Evolutionary conservation across 106 monocot genomes (phyloP).

Genomic region (Dendrobium nobile): DNA sequence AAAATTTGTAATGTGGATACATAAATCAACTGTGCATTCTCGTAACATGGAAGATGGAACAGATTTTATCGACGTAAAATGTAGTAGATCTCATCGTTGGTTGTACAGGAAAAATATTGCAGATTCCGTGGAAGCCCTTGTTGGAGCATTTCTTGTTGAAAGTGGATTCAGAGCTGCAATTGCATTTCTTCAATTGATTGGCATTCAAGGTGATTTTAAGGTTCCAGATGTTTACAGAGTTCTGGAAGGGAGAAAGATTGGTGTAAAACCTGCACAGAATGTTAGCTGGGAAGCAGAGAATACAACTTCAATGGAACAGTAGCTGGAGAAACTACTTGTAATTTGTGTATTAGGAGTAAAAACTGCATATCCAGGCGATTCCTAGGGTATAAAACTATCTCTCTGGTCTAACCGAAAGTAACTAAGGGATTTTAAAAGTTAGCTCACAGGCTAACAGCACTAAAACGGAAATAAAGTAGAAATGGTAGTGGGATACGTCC

Average conservation of each 20-base stretch:
- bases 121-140: constrained; percentile 87
- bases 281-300: too few relatives aligned
- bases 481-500: too few relatives aligned
- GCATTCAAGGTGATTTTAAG: constrained; percentile 60
- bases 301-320: too few relatives aligned
- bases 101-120: constrained; percentile 79
- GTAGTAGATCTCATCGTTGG: constrained; percentile 74
- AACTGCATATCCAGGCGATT: too few relatives aligned
- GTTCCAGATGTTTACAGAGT: constrained; percentile 40
- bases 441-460: too few relatives aligned
- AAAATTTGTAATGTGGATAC: constrained; percentile 43
- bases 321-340: too few relatives aligned
- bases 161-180: constrained; percentile 79
- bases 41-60: constrained; percentile 13
- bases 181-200: constrained; percentile 84
- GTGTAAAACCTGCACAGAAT: too few relatives aligned
- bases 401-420: too few relatives aligned
- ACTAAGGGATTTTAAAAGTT: too few relatives aligned
- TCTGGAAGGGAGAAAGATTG: constrained; percentile 34
- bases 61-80: constrained; percentile 22
- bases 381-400: too few relatives aligned
- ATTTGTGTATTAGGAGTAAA: too few relatives aligned
- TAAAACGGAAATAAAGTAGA: too few relatives aligned
- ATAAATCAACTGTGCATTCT: constrained; percentile 30
- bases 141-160: constrained; percentile 91